Conservation (phyloP, 2,329 filamentous ascomycete species). For the Trichoderma lentiforme region DNA sequence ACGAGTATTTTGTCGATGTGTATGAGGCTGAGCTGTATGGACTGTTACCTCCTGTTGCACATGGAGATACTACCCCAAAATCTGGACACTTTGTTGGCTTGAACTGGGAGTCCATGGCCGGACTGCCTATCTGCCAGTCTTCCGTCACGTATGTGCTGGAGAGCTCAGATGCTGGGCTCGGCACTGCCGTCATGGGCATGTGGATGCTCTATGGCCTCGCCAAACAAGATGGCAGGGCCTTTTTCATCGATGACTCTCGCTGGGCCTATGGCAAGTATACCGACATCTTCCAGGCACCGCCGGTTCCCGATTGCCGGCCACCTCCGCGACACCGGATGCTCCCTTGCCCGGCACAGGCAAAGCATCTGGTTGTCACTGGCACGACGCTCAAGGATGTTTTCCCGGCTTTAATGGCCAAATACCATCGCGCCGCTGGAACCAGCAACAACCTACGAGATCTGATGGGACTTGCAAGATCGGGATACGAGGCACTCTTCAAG, state of each 20-base stretch:
- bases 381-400: conserved; percentile 65
- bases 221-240: conserved; percentile 66
- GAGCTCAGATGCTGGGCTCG: conserved; percentile 68
- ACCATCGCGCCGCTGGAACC: conserved; percentile 27
- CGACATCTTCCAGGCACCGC: conserved; percentile 67
- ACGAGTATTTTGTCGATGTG: conserved; percentile 72
- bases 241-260: conserved; percentile 80
- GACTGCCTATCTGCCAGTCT: conserved; percentile 59
- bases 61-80: conserved; percentile 38
- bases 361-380: conserved; percentile 70
- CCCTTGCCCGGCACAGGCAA: conserved; percentile 73
- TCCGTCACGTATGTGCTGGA: conserved; percentile 79
- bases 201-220: conserved; percentile 85
- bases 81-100: conserved; percentile 49
- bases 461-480: conserved; percentile 64
- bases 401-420: conserved; percentile 46
- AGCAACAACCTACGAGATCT: conserved; percentile 46
- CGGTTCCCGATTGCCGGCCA: conserved; percentile 62
- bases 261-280: conserved; percentile 79
- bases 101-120: conserved; percentile 40
- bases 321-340: conserved; percentile 73
- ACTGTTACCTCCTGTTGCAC: conserved; percentile 49
- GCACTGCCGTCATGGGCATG: conserved; percentile 70
- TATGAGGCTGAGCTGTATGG: conserved; percentile 64
- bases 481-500: conserved; percentile 70